Evolutionary conservation across 2,329 filamentous ascomycete genomes (phyloP).

Genomic region (Alternaria consortialis): DNA sequence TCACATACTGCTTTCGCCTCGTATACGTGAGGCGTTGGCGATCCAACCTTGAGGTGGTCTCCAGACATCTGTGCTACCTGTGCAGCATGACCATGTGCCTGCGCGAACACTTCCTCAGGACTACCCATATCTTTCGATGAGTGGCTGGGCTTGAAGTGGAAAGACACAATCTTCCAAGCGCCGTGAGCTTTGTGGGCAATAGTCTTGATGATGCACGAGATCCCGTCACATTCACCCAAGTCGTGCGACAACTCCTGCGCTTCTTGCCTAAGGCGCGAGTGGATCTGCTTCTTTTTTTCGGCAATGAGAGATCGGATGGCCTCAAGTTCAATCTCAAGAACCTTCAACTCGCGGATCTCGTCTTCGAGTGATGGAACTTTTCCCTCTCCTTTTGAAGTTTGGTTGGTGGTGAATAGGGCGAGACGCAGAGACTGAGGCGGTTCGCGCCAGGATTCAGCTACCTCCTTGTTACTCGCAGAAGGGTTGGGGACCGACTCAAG

Average conservation of each 20-base stretch:
- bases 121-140: conserved; percentile 35
- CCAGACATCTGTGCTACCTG: conserved; percentile 32
- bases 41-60: conserved; percentile 20
- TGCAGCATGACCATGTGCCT: conserved; percentile 23
- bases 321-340: conserved; percentile 51
- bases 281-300: conserved; percentile 48
- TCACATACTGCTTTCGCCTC: conserved; percentile 19
- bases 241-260: conserved; percentile 49
- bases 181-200: conserved; percentile 49
- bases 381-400: conserved; percentile 12
- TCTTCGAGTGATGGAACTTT: conserved; percentile 42
- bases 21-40: conserved; percentile 24
- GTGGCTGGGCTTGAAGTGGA: conserved; percentile 39
- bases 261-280: conserved; percentile 41
- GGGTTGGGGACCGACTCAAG: conserved; percentile 45
- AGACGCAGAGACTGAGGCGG: conserved; percentile 49
- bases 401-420: conserved; percentile 22
- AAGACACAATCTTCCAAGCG: conserved; percentile 42
- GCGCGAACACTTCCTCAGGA: conserved; percentile 33
- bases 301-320: conserved; percentile 50
- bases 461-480: conserved; percentile 35
- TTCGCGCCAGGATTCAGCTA: conserved; percentile 49
- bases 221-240: conserved; percentile 54
- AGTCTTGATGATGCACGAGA: conserved; percentile 55
- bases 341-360: conserved; percentile 53